These are phyloP conservation scores for Cercospora zeina DNA, from an alignment of 2,329 filamentous ascomycete species.

Conservation along the genomic window DNA sequence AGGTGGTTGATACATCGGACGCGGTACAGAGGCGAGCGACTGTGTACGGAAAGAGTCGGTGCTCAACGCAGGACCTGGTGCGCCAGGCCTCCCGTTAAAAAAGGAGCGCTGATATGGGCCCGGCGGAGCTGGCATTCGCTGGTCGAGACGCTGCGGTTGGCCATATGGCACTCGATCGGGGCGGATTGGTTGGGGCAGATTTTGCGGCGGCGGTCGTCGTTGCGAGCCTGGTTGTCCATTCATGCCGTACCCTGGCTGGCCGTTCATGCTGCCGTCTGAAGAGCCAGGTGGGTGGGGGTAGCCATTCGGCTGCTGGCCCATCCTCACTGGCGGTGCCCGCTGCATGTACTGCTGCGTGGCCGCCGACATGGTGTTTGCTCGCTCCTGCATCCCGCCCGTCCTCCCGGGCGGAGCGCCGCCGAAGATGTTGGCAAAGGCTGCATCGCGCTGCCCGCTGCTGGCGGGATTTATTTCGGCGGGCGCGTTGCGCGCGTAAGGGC, in stretches of 20 bases:
- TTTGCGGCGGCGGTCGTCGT: constrained; percentile 46
- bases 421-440: constrained; percentile 95
- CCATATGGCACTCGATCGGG: constrained; percentile 70
- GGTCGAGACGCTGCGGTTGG: constrained; percentile 69
- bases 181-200: constrained; percentile 61
- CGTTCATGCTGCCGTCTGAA: constrained; percentile 33
- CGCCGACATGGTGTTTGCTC: constrained; percentile 68
- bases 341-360: constrained; percentile 53
- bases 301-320: constrained; percentile 42
- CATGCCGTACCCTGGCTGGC: constrained; percentile 29
- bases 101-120: constrained; percentile 47
- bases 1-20: constrained; percentile 70
- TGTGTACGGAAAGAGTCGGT: constrained; percentile 88
- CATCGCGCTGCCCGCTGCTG: constrained; percentile 62
- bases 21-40: constrained; percentile 75
- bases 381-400: constrained; percentile 51
- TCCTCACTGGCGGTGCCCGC: constrained; percentile 62
- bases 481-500: constrained; percentile 16
- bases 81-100: constrained; percentile 37
- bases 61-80: constrained; percentile 66
- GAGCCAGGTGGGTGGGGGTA: constrained; percentile 40
- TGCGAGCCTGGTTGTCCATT: constrained; percentile 46
- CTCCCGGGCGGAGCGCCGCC: constrained; percentile 70
- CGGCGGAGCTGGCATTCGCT: constrained; percentile 53
- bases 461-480: constrained; percentile 18